Percentiles rank a stretch among this genome's conserved stretches.
Conservation (phyloP, 1,139 yeast species). For the Hemisphaericaspora lyxosophila region DNA sequence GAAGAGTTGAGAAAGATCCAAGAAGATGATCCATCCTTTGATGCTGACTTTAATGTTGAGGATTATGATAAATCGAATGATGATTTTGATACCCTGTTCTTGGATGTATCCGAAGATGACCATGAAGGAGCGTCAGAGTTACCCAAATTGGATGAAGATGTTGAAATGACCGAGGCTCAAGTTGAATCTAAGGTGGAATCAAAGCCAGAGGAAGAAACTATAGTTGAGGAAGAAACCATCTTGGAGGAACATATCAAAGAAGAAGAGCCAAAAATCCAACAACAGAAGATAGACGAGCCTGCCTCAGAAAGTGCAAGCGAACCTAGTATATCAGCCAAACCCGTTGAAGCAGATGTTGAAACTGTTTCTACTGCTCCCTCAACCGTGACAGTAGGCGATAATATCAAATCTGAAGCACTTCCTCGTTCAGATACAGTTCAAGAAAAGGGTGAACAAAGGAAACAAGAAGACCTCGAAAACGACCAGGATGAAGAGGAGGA, state of each 20-base stretch:
- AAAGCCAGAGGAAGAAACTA: constrained; percentile 2
- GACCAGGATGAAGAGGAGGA: constrained; percentile 24
- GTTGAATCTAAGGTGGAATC: constrained; percentile 5
- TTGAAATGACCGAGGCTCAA: constrained; percentile 10
- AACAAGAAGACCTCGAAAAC: neutral
- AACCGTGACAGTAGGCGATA: constrained; percentile 11
- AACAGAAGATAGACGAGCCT: constrained; percentile 32
- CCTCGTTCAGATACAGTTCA: neutral
- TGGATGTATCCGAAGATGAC: constrained; percentile 11
- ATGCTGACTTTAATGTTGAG: constrained; percentile 13
- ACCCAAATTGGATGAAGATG: constrained; percentile 20
- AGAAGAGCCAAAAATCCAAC: constrained; percentile 20
- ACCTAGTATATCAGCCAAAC: constrained; percentile 1
- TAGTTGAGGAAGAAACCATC: constrained; percentile 6
- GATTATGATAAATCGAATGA: constrained; percentile 12
- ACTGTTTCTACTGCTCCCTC: constrained; percentile 5
- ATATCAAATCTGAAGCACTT: constrained; percentile 24
- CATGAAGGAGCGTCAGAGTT: constrained; percentile 18
- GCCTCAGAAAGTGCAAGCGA: constrained; percentile 21
- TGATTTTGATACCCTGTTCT: constrained; percentile 12
- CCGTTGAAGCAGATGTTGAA: neutral
- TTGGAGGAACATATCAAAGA: constrained; percentile 13
- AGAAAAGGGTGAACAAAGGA: neutral
- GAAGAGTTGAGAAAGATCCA: constrained; percentile 14
- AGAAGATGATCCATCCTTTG: constrained; percentile 16